Percentiles rank a stretch among this genome's conserved stretches.
These are phyloP conservation scores for Cordyceps militaris DNA, from an alignment of 2,329 filamentous ascomycete genomes.

Conservation along the genomic window DNA sequence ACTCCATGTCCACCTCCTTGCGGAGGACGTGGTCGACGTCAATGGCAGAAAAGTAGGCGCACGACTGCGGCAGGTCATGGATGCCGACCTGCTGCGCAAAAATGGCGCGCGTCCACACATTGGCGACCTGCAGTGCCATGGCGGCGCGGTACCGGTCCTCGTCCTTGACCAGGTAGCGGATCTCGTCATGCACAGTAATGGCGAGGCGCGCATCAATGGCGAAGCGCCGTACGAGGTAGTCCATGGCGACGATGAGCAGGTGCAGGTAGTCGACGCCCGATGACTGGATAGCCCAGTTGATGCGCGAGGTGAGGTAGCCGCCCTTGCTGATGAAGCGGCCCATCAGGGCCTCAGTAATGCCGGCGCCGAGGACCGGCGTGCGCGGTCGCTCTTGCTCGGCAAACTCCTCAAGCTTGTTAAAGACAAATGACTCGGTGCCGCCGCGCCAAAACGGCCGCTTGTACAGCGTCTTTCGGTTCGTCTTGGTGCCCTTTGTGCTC, in stretches of 20 bases:
- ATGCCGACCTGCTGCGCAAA: slow-evolving; percentile 97
- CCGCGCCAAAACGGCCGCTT: slow-evolving; percentile 86
- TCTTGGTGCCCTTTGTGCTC: slow-evolving; percentile 85
- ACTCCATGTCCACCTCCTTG: slow-evolving; percentile 98
- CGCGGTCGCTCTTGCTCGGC: slow-evolving; percentile 87
- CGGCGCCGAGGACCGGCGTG: slow-evolving; percentile 87
- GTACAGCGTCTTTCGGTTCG: slow-evolving; percentile 62
- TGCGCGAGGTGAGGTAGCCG: slow-evolving; percentile 88
- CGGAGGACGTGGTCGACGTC: slow-evolving; percentile 94
- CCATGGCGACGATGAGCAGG: slow-evolving; percentile 87
- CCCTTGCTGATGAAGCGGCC: slow-evolving; percentile 79
- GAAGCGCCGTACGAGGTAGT: slow-evolving; percentile 80
- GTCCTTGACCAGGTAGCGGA: slow-evolving; percentile 82
- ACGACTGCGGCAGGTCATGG: slow-evolving; percentile 85
- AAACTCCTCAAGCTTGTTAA: slow-evolving; percentile 97
- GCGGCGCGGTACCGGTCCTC: slow-evolving; percentile 82
- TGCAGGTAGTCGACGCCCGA: slow-evolving; percentile 97
- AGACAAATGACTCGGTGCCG: slow-evolving; percentile 94
- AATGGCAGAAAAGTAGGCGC: slow-evolving; percentile 91
- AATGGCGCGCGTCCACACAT: slow-evolving; percentile 96
- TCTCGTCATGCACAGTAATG: slow-evolving; percentile 96
- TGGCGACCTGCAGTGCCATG: slow-evolving; percentile 88
- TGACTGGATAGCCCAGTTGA: slow-evolving; percentile 99
- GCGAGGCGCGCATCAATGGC: slow-evolving; percentile 78
- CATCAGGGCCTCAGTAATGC: slow-evolving; percentile 94